Evolutionary conservation across 768 basidiomycete genomes (phyloP).

Genomic region (Cantharellus cinnabarinus): DNA sequence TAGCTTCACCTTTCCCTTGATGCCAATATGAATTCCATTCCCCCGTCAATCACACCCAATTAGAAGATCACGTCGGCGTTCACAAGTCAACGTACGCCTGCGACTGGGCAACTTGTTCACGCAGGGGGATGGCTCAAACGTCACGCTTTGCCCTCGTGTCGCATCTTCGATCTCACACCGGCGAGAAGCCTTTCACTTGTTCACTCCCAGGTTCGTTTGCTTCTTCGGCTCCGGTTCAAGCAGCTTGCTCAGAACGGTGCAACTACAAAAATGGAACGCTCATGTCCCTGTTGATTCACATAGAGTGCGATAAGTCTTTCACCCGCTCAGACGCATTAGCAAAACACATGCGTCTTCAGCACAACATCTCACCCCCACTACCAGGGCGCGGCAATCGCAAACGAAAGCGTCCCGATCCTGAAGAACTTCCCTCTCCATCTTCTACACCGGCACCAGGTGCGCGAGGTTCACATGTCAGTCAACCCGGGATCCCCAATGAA

Average conservation of each 20-base stretch:
- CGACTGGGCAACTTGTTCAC: conserved; percentile 68
- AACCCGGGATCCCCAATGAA: not conserved
- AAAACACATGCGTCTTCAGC: conserved; percentile 8
- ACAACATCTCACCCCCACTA: conserved; percentile 3
- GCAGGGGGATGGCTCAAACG: conserved; percentile 66
- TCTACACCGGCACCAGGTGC: not conserved
- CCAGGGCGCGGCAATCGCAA: conserved; percentile 2
- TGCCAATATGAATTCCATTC: not conserved
- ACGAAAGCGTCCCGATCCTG: conserved; percentile 2
- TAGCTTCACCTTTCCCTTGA: not conserved
- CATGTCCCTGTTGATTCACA: not conserved
- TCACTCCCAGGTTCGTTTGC: conserved; percentile 43
- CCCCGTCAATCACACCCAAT: not conserved
- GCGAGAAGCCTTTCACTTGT: conserved; percentile 85
- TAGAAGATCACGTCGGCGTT: conserved; percentile 56
- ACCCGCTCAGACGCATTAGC: conserved; percentile 29
- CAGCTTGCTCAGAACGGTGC: not conserved
- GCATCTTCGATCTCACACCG: conserved; percentile 81
- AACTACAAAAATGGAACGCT: not conserved
- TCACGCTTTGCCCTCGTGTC: conserved; percentile 80
- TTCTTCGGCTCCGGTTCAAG: not conserved
- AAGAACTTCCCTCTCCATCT: not conserved
- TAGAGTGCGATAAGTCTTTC: conserved; percentile 90
- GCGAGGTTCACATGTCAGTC: conserved; percentile 1
- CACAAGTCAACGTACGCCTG: conserved; percentile 76